These are phyloP conservation scores for Epichloe scottii DNA, from an alignment of 2,329 filamentous ascomycete genomes.

Conservation along the genomic window DNA sequence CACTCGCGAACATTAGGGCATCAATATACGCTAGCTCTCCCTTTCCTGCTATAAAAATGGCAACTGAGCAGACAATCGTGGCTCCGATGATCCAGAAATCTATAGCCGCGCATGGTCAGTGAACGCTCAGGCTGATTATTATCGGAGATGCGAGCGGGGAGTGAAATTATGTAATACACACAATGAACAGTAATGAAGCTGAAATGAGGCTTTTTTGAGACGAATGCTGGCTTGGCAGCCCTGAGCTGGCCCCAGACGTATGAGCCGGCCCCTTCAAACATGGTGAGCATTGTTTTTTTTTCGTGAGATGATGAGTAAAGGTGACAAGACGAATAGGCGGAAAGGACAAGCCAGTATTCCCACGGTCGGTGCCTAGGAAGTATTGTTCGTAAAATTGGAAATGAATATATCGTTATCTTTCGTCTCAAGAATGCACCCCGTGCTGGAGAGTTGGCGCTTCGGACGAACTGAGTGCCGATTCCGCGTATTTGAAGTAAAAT, in stretches of 20 bases:
- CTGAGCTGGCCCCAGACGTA: slow-evolving; percentile 30
- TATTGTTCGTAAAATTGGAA: neutral
- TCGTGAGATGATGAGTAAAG: neutral
- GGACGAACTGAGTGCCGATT: too few relatives aligned
- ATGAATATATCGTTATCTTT: neutral
- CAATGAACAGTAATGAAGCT: slow-evolving; percentile 77
- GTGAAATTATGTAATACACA: slow-evolving; percentile 26
- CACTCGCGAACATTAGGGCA: slow-evolving; percentile 76
- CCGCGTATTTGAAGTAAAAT: neutral
- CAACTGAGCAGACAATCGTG: slow-evolving; percentile 60
- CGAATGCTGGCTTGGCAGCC: slow-evolving; percentile 41
- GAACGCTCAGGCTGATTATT: neutral
- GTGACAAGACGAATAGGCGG: too few relatives aligned
- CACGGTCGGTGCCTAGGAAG: neutral
- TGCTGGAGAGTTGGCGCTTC: neutral
- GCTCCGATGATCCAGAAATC: slow-evolving; percentile 72
- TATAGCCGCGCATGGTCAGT: slow-evolving; percentile 19
- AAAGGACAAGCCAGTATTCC: neutral
- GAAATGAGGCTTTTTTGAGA: slow-evolving; percentile 52
- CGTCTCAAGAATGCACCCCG: neutral
- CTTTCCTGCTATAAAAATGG: slow-evolving; percentile 51
- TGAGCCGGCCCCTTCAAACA: slow-evolving; percentile 22
- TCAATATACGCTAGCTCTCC: slow-evolving; percentile 66
- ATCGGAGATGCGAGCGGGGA: neutral
- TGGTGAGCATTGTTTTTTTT: slow-evolving; percentile 8